Base-by-base conservation (phyloP, 2,329 filamentous ascomycete species). In the Sporothrix humicola region DNA sequence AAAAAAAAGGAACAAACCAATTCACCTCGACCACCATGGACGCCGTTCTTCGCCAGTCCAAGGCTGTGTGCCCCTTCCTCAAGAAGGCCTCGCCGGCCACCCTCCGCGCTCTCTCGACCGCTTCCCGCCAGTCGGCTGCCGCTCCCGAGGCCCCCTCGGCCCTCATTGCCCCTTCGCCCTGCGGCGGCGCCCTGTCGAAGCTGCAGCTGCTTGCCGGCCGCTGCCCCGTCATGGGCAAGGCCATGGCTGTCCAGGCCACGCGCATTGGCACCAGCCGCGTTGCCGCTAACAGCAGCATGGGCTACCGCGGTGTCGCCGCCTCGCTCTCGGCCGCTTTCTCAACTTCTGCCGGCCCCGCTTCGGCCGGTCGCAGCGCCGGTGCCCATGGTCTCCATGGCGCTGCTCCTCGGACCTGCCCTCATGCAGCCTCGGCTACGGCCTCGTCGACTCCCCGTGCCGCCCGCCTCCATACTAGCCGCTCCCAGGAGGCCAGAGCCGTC, bases 201-300 rank as follows among this genome's bases (percentile, higher is more conserved):
- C 88, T 99, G 79, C 96, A 98, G 86, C 90, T 96, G 78, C 90
- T 97, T 80, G 96, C 94, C 79, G 92, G 94, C 81, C 94, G 95
- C 82, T 99, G 96, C 88, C 96, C 96, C 74, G 92, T 99, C 83
- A 99, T 99, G 96, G 95, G 95, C 83, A 97, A 98, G 88, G 96
- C 96, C 58, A 89, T 99, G 82, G 93, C 94, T 75, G 91, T 98
- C 54, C 95, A 98, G 87, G 88, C 88, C 63, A 87, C 89, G 76
- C 87, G 87, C 80, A 81, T 85, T 69, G 83, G 85, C 71, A 78
- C 81, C 15, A 56, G 48, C 65, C 54, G 63, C 75, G 81, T 79
- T 72, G 80, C 82, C 73, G 70, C 37, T 48, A 44, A 65, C 26
- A 72, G 71, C 71, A 72, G 72, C 68, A 69, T 75, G 37, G 75